These are phyloP conservation scores for Vaccinium macrocarpon DNA, from an alignment of 148 eudicot genomes.

Conservation along the genomic window DNA sequence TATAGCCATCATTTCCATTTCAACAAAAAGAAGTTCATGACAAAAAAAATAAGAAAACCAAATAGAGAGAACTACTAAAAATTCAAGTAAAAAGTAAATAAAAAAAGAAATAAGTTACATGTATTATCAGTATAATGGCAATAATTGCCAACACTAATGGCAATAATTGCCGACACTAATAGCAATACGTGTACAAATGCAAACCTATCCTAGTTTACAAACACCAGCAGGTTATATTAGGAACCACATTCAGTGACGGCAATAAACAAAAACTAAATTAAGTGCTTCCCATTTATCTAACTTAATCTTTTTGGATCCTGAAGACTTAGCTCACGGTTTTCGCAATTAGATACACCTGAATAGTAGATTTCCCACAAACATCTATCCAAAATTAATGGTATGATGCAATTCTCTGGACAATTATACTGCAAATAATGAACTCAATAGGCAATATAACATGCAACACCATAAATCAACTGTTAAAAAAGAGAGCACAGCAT, in stretches of 20 bases:
- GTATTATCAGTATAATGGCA: not conserved
- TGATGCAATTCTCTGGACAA: not conserved
- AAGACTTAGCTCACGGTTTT: not conserved
- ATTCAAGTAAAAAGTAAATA: not conserved
- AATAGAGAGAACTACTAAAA: not conserved
- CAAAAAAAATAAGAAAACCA: not conserved
- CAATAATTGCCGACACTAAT: not conserved
- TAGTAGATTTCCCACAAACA: not conserved
- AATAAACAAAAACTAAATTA: not conserved
- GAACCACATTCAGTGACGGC: not conserved
- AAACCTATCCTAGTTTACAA: not conserved
- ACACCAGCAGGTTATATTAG: not conserved
- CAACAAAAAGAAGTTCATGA: not conserved
- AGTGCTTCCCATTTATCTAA: not conserved
- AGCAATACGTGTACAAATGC: not conserved
- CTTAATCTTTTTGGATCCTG: not conserved
- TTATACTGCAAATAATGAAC: not conserved
- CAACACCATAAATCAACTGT: not conserved
- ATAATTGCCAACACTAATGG: not conserved
- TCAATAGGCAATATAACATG: not conserved
- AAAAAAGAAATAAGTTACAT: not conserved
- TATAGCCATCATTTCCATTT: slow-evolving; percentile 66
- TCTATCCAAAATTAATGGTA: not conserved
- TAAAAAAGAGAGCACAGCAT: not conserved
- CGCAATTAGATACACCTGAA: not conserved